Evolutionary conservation across 164 flowering plant genomes (phyloP).

Genomic region (Berberis vulgaris): DNA sequence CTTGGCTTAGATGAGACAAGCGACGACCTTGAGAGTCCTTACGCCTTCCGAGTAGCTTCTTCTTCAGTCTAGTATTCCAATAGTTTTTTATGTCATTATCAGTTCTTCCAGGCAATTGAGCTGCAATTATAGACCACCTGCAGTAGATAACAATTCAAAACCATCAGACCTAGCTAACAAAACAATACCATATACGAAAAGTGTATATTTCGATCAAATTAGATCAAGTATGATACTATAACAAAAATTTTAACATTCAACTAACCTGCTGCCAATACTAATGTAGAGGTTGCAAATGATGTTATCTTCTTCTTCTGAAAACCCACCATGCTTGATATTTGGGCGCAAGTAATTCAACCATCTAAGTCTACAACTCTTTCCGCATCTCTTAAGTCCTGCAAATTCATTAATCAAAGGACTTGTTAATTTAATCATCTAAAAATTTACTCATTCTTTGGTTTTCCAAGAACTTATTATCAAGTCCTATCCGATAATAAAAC

Average conservation of each 20-base stretch:
- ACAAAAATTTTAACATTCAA: too few relatives aligned
- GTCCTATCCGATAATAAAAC: not conserved
- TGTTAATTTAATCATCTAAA: not conserved
- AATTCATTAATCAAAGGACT: not conserved
- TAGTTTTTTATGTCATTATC: conserved; percentile 96
- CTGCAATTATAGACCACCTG: conserved; percentile 99
- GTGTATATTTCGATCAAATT: too few relatives aligned
- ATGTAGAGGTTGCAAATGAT: conserved; percentile 76
- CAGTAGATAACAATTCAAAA: not conserved
- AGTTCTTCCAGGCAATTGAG: conserved; percentile 93
- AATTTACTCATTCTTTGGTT: too few relatives aligned
- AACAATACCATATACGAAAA: not conserved
- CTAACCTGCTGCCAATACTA: conserved; percentile 80
- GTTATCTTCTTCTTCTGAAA: conserved; percentile 86
- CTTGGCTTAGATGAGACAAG: conserved; percentile 15
- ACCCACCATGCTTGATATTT: conserved; percentile 84
- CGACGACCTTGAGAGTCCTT: conserved; percentile 36
- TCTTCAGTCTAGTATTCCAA: conserved; percentile 95
- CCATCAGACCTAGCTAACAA: not conserved
- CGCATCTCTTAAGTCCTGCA: conserved; percentile 74
- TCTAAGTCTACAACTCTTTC: conserved; percentile 82
- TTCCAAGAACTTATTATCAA: too few relatives aligned
- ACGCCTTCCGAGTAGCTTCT: conserved; percentile 67
- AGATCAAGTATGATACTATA: too few relatives aligned
- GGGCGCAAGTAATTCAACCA: conserved; percentile 90